Percentiles rank a stretch among this genome's conserved stretches.
Conservation (phyloP, 495 filamentous ascomycete species). For the Cercophora samala region DNA sequence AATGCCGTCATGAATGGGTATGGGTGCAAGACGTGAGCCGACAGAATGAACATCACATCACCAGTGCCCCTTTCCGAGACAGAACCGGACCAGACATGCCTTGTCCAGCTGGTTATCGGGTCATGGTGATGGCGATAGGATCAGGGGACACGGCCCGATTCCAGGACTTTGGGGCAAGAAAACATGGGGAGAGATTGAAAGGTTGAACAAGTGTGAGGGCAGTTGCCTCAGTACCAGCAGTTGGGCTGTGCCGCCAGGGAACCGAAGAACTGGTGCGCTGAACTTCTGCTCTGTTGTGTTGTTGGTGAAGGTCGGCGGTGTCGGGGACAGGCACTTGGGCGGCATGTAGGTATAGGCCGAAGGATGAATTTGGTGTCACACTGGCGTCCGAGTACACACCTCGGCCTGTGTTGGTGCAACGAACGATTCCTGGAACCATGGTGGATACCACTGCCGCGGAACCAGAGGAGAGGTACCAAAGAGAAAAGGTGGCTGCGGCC, state of each 20-base stretch:
- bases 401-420: not conserved
- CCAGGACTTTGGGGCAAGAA: not conserved
- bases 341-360: not conserved
- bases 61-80: constrained; percentile 1
- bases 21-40: not conserved
- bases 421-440: not conserved
- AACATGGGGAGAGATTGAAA: not conserved
- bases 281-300: not conserved
- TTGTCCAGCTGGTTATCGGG: not conserved
- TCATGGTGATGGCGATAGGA: not conserved
- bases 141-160: not conserved
- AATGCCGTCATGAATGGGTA: not conserved
- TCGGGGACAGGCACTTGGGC: not conserved
- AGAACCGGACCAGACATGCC: not conserved
- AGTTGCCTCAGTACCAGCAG: not conserved
- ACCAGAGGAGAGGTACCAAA: not conserved
- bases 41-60: not conserved
- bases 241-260: not conserved
- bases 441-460: not conserved
- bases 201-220: not conserved
- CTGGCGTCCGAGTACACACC: not conserved
- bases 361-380: not conserved
- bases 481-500: not conserved
- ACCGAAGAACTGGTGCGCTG: not conserved
- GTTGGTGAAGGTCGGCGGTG: not conserved